Evolutionary conservation across 2,329 filamentous ascomycete species (phyloP), one percentile per base, ranked within the genome.

Genomic region (Cryphonectria japonica): DNA sequence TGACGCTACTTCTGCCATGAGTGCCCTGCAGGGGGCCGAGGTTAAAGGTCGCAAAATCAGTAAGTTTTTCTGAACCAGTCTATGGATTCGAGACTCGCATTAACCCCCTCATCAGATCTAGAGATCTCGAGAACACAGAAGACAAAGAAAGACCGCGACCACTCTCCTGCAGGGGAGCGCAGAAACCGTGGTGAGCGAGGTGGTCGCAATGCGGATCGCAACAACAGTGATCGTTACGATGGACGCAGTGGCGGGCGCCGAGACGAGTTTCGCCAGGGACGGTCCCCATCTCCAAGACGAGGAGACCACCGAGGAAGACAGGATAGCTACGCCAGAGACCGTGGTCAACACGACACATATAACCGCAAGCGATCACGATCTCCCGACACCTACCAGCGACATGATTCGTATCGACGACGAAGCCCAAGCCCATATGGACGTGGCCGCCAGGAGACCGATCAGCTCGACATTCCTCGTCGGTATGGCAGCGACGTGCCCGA

Each of bases 41-140:
- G 89, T 98, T 52, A 89, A 93, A 77, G 95, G 95, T n/a, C 91
- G 95, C 74, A 94, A 94, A 79, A 97, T 98, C 78, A 94, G 95
- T 97, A 85, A 88, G 94, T 85, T 34, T 52, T 11, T 34, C 16
- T 5, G 29, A 34, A 14, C 16, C 11, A 70, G 61, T 75, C 43
- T 70, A 34, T 63, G 8, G 39, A 19, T 32, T 32, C 13, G 46
- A 41, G 7, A 62, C 5, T 5, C 50, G 43, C 37, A 41, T 80
- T 85, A 74, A 83, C 75, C 26, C 43, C 59, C 22, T 19, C 60
- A 22, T 5, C 73, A 96, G 94, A 97, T 78, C 88, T 98, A 29
- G 95, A 98, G 79, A 89, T 97, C 54, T 97, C 95, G 7, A 95
- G 95, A 72, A 89, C 92, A 3, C 94, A 97, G 79, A 94, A 93